phyloP scores from a whole-genome alignment of 306 rosid genomes.

The Citrullus mucosospermus region DNA sequence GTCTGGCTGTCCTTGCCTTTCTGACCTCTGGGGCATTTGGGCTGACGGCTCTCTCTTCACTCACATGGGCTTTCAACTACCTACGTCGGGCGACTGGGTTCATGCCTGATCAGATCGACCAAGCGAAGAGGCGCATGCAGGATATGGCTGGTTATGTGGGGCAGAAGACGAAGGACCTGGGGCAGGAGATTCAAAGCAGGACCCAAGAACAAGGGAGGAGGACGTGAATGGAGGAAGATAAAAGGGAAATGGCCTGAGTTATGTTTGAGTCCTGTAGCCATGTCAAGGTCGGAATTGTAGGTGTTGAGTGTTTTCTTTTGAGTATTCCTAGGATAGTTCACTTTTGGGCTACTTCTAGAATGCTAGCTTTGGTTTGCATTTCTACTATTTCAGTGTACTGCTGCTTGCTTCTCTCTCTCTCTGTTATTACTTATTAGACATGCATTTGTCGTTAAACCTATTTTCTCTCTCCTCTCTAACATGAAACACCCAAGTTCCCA shows the following conservation, averaged over 20 bases:
- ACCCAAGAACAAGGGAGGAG: constrained; percentile 53
- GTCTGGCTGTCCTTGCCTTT: constrained; percentile 35
- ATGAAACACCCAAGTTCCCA: background rate
- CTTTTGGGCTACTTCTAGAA: constrained; percentile 5
- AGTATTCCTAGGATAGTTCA: background rate
- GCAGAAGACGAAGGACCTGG: constrained; percentile 72
- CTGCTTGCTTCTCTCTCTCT: background rate
- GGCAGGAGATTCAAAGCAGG: constrained; percentile 57
- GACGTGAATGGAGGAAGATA: constrained; percentile 13
- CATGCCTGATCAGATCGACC: constrained; percentile 35
- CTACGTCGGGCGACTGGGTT: constrained; percentile 16
- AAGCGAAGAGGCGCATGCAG: constrained; percentile 35
- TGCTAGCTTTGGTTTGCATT: constrained; percentile 2
- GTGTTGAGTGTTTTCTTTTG: background rate
- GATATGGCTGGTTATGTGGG: constrained; percentile 44
- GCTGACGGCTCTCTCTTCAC: constrained; percentile 43
- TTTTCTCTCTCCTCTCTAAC: background rate
- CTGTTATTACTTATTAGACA: background rate
- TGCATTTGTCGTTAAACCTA: background rate
- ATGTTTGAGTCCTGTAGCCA: background rate
- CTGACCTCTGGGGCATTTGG: constrained; percentile 47
- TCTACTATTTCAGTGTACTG: background rate
- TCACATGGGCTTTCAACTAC: constrained; percentile 47
- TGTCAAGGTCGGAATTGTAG: background rate
- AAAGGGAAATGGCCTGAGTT: background rate